Evolutionary conservation across 2,329 filamentous ascomycete species (phyloP), one percentile per base, ranked within the genome.

Genomic region (Ustulina deusta): DNA sequence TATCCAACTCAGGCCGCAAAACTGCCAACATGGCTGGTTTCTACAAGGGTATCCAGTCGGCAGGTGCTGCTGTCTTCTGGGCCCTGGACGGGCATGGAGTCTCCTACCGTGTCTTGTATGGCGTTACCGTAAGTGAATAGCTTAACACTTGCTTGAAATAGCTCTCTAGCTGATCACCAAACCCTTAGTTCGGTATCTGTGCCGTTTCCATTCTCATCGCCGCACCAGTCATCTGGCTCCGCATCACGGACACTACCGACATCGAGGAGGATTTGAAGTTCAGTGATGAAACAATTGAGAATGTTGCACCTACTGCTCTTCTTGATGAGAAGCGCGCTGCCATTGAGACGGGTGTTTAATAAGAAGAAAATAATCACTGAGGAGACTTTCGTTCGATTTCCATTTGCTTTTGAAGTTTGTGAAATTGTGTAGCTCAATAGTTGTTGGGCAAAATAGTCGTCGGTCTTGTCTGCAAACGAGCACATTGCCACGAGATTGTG

Each of bases 1-100:
- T 97, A 49, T 94, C 93, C 77, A 98, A 98, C 87, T 97, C 95
- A 71, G 89, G 92, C 68, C 93, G 94, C 79, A 95, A 94, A 80
- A 88, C 95, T 32, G 94, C 95, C 82, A 97, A 97, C 84, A 91
- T 95, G 76, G 92, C 93, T 48, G 94, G 93, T 70, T 94, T 92
- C 84, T 96, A 96, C 87, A 96, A 96, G 83, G 83, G 82, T 58
- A 92, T 97, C 71, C 93, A 97, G 80, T 95, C 92, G n/a, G 93
- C 92, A 20, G 93, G 93, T 74, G 90, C 90, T 2, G 93, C 92
- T 66, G 87, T 94, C 74, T 91, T 88, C 75, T 92, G 88, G 89
- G 86, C 89, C 29, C 79, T 96, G 61, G 92, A 96, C 75, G 85
- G 84, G 29, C 64, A 85, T 38, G 81, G 87, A 46, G 85, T 86